phyloP scores from a whole-genome alignment of 1,284 basidiomycete genomes.

The Acaromyces ingoldii region DNA sequence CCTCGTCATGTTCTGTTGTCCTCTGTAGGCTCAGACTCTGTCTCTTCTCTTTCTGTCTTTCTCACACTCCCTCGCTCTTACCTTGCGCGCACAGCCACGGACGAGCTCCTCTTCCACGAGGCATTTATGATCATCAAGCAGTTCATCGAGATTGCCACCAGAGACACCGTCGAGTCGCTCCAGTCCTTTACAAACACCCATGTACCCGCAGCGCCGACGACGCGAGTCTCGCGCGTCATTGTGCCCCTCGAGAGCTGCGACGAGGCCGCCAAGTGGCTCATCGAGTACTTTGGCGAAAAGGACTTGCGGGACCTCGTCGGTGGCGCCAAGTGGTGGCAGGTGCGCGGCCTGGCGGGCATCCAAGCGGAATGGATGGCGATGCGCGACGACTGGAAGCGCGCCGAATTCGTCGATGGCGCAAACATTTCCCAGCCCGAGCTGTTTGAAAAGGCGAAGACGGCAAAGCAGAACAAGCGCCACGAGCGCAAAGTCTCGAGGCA shows the following conservation, averaged over 20 bases:
- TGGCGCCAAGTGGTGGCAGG: constrained; percentile 89
- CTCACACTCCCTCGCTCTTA: constrained; percentile 1
- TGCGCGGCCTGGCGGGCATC: constrained; percentile 60
- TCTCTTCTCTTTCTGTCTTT: constrained; percentile 10
- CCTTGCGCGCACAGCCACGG: constrained; percentile 10
- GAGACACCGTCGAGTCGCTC: constrained; percentile 47
- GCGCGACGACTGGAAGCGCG: constrained; percentile 52
- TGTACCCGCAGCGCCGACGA: constrained; percentile 79
- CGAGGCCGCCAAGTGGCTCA: constrained; percentile 70
- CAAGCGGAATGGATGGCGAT: constrained; percentile 83
- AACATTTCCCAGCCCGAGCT: neutral
- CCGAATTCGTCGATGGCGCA: constrained; percentile 34
- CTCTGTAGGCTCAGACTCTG: constrained; percentile 12
- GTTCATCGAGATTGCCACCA: constrained; percentile 42
- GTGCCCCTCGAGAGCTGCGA: constrained; percentile 66
- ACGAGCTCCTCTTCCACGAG: constrained; percentile 25
- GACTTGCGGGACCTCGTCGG: constrained; percentile 72
- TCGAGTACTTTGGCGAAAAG: constrained; percentile 77
- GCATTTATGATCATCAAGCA: constrained; percentile 18
- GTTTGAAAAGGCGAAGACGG: constrained; percentile 16
- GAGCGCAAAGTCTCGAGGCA: too few species aligned
- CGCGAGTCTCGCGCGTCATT: constrained; percentile 68
- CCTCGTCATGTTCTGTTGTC: too few species aligned
- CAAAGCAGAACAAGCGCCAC: constrained; percentile 9
- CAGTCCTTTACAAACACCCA: constrained; percentile 64